phyloP scores from a whole-genome alignment of 257 asterid genomes.

The Paulownia fortunei region DNA sequence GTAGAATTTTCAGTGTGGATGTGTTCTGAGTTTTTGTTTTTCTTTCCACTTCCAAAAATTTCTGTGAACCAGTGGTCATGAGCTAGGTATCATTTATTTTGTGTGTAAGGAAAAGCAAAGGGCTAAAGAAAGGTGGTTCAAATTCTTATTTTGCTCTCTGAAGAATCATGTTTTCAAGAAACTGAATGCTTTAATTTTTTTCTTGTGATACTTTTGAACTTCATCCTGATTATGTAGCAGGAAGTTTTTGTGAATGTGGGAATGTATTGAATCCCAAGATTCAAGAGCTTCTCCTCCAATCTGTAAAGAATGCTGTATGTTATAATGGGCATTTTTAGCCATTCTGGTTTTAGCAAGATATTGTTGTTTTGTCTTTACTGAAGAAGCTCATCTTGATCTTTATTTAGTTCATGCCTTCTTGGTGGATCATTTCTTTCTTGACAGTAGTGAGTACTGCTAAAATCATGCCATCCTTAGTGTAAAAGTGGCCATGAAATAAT shows the following conservation, averaged over 20 bases:
- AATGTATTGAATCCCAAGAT: neutral
- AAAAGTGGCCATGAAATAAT: neutral
- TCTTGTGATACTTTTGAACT: neutral
- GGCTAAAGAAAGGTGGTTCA: neutral
- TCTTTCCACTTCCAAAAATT: no score
- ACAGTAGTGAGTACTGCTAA: conserved; percentile 21
- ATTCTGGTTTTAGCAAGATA: neutral
- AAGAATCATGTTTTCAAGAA: no score
- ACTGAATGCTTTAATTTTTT: no score
- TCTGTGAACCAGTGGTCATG: no score
- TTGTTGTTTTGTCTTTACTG: conserved; percentile 46
- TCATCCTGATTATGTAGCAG: neutral
- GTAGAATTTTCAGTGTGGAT: no score
- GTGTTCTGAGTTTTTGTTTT: no score
- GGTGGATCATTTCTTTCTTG: conserved; percentile 23
- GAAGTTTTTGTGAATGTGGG: neutral
- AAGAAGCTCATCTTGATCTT: conserved; percentile 16
- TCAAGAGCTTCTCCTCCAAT: neutral
- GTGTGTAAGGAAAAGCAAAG: neutral
- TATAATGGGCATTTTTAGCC: neutral
- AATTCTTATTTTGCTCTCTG: neutral
- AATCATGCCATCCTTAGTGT: conserved; percentile 21
- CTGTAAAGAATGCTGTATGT: neutral
- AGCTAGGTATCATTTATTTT: no score
- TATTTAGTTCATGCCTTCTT: neutral